Percentiles rank a stretch among this genome's conserved stretches.
Evolutionary conservation across 1,139 yeast genomes (phyloP).

Genomic region (Blastobotrys buckinghamii): DNA sequence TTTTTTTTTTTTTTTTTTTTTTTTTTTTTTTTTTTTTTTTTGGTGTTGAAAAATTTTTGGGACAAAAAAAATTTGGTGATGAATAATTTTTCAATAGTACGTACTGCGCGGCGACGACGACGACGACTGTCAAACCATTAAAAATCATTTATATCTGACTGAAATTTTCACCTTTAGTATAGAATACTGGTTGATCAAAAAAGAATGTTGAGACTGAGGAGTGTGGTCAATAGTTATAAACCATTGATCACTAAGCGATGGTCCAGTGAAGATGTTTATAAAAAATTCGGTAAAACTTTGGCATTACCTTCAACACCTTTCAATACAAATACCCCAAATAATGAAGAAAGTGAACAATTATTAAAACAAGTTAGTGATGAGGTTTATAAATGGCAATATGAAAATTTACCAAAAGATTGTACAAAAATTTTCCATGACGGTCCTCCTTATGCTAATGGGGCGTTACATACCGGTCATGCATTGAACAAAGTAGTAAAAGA

Average conservation of each 20-base stretch:
- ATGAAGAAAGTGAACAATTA: constrained; percentile 23
- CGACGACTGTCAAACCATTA: no score
- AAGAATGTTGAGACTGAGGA: background rate
- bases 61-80: constrained; percentile 2
- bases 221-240: background rate
- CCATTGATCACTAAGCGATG: background rate
- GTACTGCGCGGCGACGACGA: no score
- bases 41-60: constrained; percentile 5
- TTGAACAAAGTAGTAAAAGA: constrained; percentile 85
- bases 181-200: no score
- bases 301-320: constrained; percentile 50
- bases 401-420: constrained; percentile 19
- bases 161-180: no score
- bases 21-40: no score
- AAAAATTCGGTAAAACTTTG: constrained; percentile 42
- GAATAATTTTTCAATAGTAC: no score
- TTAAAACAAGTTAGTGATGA: constrained; percentile 35
- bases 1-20: no score
- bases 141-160: no score
- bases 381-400: constrained; percentile 41
- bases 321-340: constrained; percentile 42
- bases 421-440: constrained; percentile 78
- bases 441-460: constrained; percentile 98
- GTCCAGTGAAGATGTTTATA: constrained; percentile 7
- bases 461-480: constrained; percentile 90